A percentile compares a stretch with the other conserved stretches of the same genome.
Conservation (phyloP, 768 basidiomycete genomes). For the Hypholoma fasciculare region DNA sequence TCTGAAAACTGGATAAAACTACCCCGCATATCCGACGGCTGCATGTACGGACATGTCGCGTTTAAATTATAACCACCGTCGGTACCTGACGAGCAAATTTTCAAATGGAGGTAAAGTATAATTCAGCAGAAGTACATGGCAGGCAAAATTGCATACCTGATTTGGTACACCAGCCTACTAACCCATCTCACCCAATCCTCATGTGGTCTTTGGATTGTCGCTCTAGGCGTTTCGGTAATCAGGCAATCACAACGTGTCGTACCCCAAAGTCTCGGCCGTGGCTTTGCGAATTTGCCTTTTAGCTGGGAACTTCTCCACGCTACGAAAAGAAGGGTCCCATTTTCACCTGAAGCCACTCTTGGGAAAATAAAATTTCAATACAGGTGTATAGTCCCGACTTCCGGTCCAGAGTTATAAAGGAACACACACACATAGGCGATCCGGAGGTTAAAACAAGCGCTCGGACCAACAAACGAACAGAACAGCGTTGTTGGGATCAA, state of each 20-base stretch:
- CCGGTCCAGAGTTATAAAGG: not conserved
- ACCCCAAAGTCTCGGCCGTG: not conserved
- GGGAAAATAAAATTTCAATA: not conserved
- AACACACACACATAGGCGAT: not conserved
- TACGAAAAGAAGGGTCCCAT: not conserved
- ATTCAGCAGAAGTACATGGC: not conserved
- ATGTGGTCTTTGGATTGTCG: slow-evolving; percentile 5
- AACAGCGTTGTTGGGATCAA: not conserved
- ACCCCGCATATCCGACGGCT: not conserved
- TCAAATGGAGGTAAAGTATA: not conserved
- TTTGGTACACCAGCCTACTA: not conserved
- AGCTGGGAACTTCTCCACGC: not conserved
- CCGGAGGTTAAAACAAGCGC: not conserved
- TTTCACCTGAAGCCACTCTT: not conserved
- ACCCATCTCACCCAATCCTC: not conserved
- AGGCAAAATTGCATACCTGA: not conserved
- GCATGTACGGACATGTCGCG: not conserved
- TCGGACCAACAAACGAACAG: slow-evolving; percentile 7
- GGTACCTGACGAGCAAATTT: not conserved
- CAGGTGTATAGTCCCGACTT: not conserved
- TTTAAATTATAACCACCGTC: not conserved
- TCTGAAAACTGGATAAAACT: not conserved
- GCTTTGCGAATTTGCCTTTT: not conserved
- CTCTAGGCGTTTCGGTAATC: not conserved
- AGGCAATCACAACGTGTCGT: slow-evolving; percentile 7